Evolutionary conservation across 768 basidiomycete species (phyloP).

Genomic region (Rhodosporidiobolus sp.): DNA sequence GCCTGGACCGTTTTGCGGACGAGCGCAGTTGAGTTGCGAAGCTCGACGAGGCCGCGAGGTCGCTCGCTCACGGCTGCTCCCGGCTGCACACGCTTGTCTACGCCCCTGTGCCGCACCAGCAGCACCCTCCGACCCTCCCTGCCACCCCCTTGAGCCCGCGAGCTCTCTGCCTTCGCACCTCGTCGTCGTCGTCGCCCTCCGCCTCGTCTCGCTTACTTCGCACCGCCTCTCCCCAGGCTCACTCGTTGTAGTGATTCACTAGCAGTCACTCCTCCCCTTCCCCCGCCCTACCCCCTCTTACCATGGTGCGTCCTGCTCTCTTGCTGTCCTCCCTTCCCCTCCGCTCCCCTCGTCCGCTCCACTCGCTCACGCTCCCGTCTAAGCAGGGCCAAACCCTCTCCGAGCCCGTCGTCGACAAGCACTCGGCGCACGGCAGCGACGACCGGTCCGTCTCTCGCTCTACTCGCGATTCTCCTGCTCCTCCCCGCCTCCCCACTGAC

Average conservation of each 20-base stretch:
- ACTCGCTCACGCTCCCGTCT: not conserved
- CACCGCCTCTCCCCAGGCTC: no score
- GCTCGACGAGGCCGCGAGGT: no score
- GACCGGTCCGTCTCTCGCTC: constrained; percentile 57
- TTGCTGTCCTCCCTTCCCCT: not conserved
- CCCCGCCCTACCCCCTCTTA: not conserved
- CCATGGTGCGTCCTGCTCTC: not conserved
- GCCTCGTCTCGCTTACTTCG: not conserved
- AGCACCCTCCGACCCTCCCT: no score
- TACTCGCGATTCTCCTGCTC: no score
- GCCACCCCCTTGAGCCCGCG: no score
- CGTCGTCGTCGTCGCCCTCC: not conserved
- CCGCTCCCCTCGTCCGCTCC: not conserved
- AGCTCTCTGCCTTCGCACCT: not conserved
- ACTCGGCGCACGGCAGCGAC: constrained; percentile 69
- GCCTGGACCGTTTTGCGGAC: no score
- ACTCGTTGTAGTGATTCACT: no score
- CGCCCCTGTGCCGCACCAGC: no score
- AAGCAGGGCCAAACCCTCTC: constrained; percentile 77
- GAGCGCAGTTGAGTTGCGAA: no score
- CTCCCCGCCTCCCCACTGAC: not conserved
- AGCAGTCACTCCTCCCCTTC: no score
- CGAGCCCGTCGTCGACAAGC: constrained; percentile 78
- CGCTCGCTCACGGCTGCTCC: not conserved
- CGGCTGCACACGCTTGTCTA: not conserved